Evolutionary conservation across 31 red algal species (phyloP), one percentile per base, ranked within the genome.

Genomic region (Bonnemaisonia californica): DNA sequence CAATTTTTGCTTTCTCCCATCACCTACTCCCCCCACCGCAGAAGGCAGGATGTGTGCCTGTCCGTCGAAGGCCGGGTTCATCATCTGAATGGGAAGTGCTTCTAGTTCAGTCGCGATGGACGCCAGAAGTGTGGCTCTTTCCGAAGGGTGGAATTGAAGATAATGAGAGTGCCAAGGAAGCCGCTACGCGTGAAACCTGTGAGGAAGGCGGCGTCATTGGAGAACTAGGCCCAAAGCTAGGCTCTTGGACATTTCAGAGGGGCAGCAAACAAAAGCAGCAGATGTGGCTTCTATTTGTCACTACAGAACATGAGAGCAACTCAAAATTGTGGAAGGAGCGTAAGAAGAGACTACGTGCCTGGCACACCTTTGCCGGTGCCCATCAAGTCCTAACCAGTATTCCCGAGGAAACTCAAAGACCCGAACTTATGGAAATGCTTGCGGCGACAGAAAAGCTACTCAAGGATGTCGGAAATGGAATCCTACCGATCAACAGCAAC

Each of bases 191-290:
- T 27, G 95, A 98, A 63, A 98, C 95, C 61, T 65, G 76, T 26
- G 95, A 98, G 82, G 95, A 98, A 68, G 95, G 87, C 31, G 95
- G 95, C 8, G 95, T 94, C 26, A 59, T 69, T 28, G 95, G 95
- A 2, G 58, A 70, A 24, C 30, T 94, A 16, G 82, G 77, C 21
- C 76, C 82, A 22, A 98, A 98, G 64, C 57, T 98, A 12, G 95
- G 95, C 32, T 62, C 62, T 34, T 98, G 92, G 91, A 68, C 32
- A 16, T 75, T 88, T 51, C 38, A 55, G 28, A 57, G 71, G 22
- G 74, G 61, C 41, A 80, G 58, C 19, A 78, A 76, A 21, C 70
- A 94, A 55, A 69, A 87, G 68, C 81, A 91, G 41, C 90, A 85
- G 59, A 93, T 97, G 90, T 97, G 69, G 75, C 33, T 97, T 41